Evolutionary conservation across 441 rosid species (phyloP).

Genomic region (Erysimum cheiri): DNA sequence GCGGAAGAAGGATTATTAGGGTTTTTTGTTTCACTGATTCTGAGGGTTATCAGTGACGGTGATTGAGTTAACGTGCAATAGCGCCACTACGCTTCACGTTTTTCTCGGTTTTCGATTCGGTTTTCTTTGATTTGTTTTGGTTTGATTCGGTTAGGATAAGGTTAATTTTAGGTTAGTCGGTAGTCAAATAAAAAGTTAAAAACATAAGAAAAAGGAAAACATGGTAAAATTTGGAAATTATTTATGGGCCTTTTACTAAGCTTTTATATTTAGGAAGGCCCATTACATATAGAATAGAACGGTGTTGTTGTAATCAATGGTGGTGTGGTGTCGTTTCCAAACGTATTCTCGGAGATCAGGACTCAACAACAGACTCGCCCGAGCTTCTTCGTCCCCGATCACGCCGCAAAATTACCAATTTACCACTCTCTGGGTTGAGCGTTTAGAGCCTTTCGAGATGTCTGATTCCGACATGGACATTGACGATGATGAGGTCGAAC

Average conservation of each 20-base stretch:
- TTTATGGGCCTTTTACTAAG: slow-evolving; percentile 21
- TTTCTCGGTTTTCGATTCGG: slow-evolving; percentile 12
- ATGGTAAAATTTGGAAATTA: neutral
- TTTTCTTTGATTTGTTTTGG: neutral
- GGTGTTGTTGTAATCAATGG: slow-evolving; percentile 2
- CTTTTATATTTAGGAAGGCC: slow-evolving; percentile 18
- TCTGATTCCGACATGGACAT: slow-evolving; percentile 48
- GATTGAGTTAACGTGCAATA: slow-evolving; percentile 1
- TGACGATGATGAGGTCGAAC: slow-evolving; percentile 45
- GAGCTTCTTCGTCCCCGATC: slow-evolving; percentile 33
- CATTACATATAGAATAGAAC: neutral
- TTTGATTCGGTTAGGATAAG: slow-evolving; percentile 4
- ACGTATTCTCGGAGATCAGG: slow-evolving; percentile 33
- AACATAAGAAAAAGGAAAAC: neutral
- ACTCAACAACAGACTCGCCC: slow-evolving; percentile 30
- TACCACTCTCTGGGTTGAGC: neutral
- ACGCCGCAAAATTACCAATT: slow-evolving; percentile 21
- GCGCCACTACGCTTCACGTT: slow-evolving; percentile 29
- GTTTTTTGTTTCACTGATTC: neutral
- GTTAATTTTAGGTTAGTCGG: too few species aligned
- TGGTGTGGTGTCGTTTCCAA: slow-evolving; percentile 27
- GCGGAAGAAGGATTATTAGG: slow-evolving; percentile 4
- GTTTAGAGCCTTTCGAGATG: slow-evolving; percentile 16
- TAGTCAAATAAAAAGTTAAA: too few species aligned
- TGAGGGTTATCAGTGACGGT: slow-evolving; percentile 1